Percentiles rank a stretch among this genome's conserved stretches.
phyloP scores from a whole-genome alignment of 2,329 filamentous ascomycete genomes.

The Ophiocordyceps camponoti-saundersi region DNA sequence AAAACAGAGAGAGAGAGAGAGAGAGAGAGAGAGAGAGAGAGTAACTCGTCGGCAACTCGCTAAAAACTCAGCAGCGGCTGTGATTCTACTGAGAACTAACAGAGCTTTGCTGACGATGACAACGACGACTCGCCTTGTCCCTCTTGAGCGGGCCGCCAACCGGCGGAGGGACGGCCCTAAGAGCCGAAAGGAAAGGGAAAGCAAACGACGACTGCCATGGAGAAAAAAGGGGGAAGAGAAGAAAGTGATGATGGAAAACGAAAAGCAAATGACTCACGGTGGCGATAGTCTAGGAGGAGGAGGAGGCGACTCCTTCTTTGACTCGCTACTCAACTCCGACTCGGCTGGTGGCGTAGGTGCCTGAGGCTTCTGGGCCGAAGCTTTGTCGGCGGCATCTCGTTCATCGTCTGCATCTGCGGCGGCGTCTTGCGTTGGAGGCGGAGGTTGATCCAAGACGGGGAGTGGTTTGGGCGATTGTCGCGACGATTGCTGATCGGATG shows the following conservation, averaged over 20 bases:
- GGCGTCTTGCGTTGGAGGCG: background rate
- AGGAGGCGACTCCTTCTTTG: background rate
- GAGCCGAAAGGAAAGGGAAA: too few relatives aligned
- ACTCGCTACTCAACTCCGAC: background rate
- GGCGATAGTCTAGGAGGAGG: background rate
- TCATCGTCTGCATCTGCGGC: background rate
- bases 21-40: too few relatives aligned
- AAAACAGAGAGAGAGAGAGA: too few relatives aligned
- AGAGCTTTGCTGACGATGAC: too few relatives aligned
- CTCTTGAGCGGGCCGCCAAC: too few relatives aligned
- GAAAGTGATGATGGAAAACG: background rate
- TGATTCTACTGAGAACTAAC: too few relatives aligned
- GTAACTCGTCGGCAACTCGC: too few relatives aligned
- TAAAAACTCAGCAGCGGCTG: too few relatives aligned
- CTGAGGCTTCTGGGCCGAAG: background rate
- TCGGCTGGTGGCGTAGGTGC: conserved; percentile 1
- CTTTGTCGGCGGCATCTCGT: background rate
- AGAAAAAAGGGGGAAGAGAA: background rate
- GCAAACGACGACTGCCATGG: background rate
- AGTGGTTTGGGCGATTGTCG: background rate
- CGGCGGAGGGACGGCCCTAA: too few relatives aligned
- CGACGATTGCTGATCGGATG: background rate
- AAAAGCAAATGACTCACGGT: background rate
- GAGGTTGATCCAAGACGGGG: background rate
- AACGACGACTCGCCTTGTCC: too few relatives aligned